A percentile compares a stretch with the other conserved stretches of the same genome.
Evolutionary conservation across 2,329 filamentous ascomycete genomes (phyloP).

Genomic region (Pestalotiopsis sp.): DNA sequence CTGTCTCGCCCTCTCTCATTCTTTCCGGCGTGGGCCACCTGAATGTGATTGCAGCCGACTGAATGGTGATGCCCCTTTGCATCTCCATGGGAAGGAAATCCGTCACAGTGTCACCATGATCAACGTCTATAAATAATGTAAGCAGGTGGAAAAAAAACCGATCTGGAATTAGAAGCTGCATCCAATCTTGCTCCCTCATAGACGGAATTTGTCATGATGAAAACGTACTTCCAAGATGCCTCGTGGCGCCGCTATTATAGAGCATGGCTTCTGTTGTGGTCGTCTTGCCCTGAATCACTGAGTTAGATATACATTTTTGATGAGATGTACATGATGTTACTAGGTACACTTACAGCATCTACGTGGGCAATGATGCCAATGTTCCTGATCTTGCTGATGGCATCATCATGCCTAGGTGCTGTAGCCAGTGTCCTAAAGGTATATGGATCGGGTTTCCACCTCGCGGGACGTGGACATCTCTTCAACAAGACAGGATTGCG

Average conservation of each 20-base stretch:
- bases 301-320: neutral
- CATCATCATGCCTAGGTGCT: conserved; percentile 30
- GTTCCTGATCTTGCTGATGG: conserved; percentile 74
- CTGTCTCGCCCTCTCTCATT: conserved; percentile 23
- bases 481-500: conserved; percentile 24
- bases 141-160: neutral
- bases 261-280: conserved; percentile 99
- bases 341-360: conserved; percentile 68
- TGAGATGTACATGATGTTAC: neutral
- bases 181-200: neutral
- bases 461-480: conserved; percentile 18
- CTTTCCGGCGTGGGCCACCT: conserved; percentile 70
- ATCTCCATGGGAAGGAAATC: conserved; percentile 95
- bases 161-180: neutral
- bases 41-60: conserved; percentile 95
- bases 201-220: conserved; percentile 8
- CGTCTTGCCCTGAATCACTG: conserved; percentile 73
- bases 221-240: conserved; percentile 72
- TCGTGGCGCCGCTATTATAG: conserved; percentile 89
- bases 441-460: conserved; percentile 12
- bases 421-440: conserved; percentile 21
- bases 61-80: conserved; percentile 93
- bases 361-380: conserved; percentile 99
- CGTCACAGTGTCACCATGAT: conserved; percentile 94
- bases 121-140: conserved; percentile 66